phyloP scores from a whole-genome alignment of 805 yeast species.

The Cyberlindnera mycetangii region DNA sequence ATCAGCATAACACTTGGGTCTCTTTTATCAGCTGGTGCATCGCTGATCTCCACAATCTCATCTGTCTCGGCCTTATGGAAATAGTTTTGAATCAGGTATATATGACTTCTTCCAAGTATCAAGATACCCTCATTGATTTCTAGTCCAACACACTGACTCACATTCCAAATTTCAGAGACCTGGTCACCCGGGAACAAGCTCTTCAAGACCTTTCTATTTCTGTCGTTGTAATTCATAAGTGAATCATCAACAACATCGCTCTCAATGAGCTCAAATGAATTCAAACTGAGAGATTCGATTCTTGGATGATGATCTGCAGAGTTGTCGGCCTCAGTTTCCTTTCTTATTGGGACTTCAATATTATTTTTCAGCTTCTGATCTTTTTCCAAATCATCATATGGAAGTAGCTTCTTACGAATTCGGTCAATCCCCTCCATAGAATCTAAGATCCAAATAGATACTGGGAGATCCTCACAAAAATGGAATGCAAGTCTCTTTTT shows the following conservation, averaged over 20 bases:
- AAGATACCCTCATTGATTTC: conserved; percentile 73
- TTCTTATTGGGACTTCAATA: conserved; percentile 37
- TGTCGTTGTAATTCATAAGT: conserved; percentile 49
- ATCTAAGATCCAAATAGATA: conserved; percentile 50
- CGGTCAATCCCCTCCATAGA: conserved; percentile 67
- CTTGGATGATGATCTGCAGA: conserved; percentile 14
- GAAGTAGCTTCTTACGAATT: conserved; percentile 59
- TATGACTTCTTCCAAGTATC: conserved; percentile 60
- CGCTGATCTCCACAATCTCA: conserved; percentile 62
- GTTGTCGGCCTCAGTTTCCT: conserved; percentile 12
- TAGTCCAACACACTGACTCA: conserved; percentile 72
- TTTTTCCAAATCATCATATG: conserved; percentile 47
- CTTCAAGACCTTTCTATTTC: conserved; percentile 70
- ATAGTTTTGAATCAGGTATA: conserved; percentile 70
- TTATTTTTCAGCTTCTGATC: conserved; percentile 42
- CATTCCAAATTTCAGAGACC: conserved; percentile 71
- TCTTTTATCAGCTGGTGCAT: conserved; percentile 57
- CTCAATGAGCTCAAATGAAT: conserved; percentile 45
- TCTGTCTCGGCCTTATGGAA: conserved; percentile 49
- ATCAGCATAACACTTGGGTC: conserved; percentile 71
- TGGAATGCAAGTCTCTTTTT: conserved; percentile 31
- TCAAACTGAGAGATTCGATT: conserved; percentile 25
- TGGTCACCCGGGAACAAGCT: conserved; percentile 67
- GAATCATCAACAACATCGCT: conserved; percentile 35
- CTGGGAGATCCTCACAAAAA: conserved; percentile 20